These are phyloP conservation scores for Beauveria rudraprayagi DNA, from an alignment of 2,329 filamentous ascomycete species.

Conservation along the genomic window DNA sequence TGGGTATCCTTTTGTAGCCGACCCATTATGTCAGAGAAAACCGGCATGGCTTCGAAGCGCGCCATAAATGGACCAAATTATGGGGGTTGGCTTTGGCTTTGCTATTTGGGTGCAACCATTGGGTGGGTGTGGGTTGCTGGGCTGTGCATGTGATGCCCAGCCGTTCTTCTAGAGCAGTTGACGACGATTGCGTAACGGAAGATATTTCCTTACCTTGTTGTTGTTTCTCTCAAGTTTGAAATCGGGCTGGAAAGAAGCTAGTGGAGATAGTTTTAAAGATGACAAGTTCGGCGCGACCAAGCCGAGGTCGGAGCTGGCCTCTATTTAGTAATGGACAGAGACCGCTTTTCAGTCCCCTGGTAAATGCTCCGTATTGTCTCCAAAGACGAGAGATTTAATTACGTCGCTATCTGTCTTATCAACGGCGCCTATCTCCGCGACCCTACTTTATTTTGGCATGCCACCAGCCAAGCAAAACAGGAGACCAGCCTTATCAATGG, in stretches of 20 bases:
- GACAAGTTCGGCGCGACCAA: neutral
- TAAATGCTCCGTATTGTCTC: neutral
- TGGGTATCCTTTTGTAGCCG: slow-evolving; percentile 11
- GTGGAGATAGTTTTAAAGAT: neutral
- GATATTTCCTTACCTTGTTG: neutral
- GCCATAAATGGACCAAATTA: neutral
- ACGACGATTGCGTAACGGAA: neutral
- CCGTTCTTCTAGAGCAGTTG: neutral
- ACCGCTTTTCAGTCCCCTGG: neutral
- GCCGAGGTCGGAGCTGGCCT: slow-evolving; percentile 8
- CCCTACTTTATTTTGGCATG: neutral
- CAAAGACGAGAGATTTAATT: slow-evolving; percentile 10
- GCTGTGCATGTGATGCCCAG: slow-evolving; percentile 3
- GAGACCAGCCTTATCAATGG: slow-evolving; percentile 2
- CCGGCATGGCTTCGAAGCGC: neutral
- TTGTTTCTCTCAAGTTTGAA: neutral
- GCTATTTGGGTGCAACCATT: no score
- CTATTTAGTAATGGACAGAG: neutral
- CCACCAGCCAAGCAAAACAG: neutral
- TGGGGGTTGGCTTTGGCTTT: neutral
- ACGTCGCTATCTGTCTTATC: slow-evolving; percentile 11
- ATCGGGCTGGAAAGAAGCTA: neutral
- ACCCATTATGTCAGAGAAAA: slow-evolving; percentile 10
- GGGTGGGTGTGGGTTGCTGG: neutral
- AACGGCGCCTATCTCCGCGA: slow-evolving; percentile 6